These are phyloP conservation scores for Ophiostoma piceae DNA, from an alignment of 2,329 filamentous ascomycete genomes.

Conservation along the genomic window DNA sequence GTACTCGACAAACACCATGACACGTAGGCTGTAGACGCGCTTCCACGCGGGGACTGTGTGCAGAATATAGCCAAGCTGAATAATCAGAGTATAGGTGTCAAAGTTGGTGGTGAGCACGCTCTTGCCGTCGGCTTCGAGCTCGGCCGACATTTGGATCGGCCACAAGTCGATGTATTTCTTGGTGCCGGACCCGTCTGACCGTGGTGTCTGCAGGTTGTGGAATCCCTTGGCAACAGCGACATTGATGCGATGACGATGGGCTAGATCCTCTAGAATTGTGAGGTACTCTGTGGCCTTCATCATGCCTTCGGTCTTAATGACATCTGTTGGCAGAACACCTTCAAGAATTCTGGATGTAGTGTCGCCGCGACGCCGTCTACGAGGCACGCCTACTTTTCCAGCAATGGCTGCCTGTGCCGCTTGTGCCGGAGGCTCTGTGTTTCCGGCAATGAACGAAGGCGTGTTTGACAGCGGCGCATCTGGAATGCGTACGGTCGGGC, in stretches of 20 bases:
- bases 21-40: slow-evolving; percentile 63
- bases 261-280: slow-evolving; percentile 75
- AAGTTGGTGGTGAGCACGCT: slow-evolving; percentile 80
- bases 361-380: slow-evolving; percentile 43
- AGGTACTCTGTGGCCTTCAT: slow-evolving; percentile 70
- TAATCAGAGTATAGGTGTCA: slow-evolving; percentile 80
- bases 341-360: slow-evolving; percentile 53
- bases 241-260: slow-evolving; percentile 73
- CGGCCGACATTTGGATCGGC: slow-evolving; percentile 91
- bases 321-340: slow-evolving; percentile 61
- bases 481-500: slow-evolving; percentile 53
- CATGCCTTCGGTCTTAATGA: slow-evolving; percentile 61
- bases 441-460: not conserved
- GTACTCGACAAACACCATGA: slow-evolving; percentile 85
- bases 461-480: slow-evolving; percentile 38
- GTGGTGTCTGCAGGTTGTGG: slow-evolving; percentile 66
- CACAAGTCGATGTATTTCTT: slow-evolving; percentile 75
- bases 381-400: not conserved
- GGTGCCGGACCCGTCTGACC: slow-evolving; percentile 37
- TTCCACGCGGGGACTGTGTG: slow-evolving; percentile 79
- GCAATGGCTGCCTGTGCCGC: slow-evolving; percentile 4
- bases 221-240: slow-evolving; percentile 82
- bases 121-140: slow-evolving; percentile 62
- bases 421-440: too few species aligned
- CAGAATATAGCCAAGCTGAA: slow-evolving; percentile 80